These are phyloP conservation scores for Metroxylon sagu DNA, from an alignment of 176 grass and related monocot species.

Conservation along the genomic window DNA sequence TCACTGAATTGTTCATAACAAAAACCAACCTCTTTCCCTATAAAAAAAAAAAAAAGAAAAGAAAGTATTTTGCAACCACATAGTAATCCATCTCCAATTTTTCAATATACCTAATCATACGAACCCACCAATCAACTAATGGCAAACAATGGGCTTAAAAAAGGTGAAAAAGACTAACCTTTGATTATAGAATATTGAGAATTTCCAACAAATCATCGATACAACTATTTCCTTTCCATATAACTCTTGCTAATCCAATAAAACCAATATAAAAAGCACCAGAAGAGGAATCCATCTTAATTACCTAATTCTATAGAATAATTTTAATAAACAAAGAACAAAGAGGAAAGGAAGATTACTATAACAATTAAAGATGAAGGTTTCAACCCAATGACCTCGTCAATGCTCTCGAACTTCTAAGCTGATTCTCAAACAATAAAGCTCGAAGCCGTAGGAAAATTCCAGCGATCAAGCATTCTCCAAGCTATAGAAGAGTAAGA, in stretches of 20 bases:
- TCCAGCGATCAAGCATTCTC: background rate
- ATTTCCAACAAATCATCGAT: slow-evolving; percentile 85
- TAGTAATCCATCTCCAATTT: too few species aligned
- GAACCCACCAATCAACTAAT: too few species aligned
- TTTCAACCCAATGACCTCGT: slow-evolving; percentile 86
- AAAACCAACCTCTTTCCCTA: slow-evolving; percentile 96
- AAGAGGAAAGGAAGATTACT: slow-evolving; percentile 20
- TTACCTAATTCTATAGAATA: too few species aligned
- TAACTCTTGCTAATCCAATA: slow-evolving; percentile 41
- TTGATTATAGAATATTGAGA: slow-evolving; percentile 82
- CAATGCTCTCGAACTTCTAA: slow-evolving; percentile 53
- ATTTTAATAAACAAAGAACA: too few species aligned
- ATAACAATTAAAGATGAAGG: slow-evolving; percentile 94
- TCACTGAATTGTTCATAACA: slow-evolving; percentile 93
- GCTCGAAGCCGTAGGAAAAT: slow-evolving; percentile 1
- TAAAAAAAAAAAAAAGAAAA: background rate
- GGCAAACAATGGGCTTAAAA: too few species aligned
- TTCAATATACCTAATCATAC: too few species aligned
- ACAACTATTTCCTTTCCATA: slow-evolving; percentile 93
- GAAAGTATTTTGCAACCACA: background rate
- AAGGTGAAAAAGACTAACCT: slow-evolving; percentile 18
- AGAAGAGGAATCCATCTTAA: too few species aligned
- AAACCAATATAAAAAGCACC: too few species aligned
- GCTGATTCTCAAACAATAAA: slow-evolving; percentile 22
- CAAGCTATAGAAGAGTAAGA: background rate